Evolutionary conservation across 177 flowering plant genomes (phyloP), one percentile per base, ranked within the genome.

Genomic region (Tripterygium wilfordii): DNA sequence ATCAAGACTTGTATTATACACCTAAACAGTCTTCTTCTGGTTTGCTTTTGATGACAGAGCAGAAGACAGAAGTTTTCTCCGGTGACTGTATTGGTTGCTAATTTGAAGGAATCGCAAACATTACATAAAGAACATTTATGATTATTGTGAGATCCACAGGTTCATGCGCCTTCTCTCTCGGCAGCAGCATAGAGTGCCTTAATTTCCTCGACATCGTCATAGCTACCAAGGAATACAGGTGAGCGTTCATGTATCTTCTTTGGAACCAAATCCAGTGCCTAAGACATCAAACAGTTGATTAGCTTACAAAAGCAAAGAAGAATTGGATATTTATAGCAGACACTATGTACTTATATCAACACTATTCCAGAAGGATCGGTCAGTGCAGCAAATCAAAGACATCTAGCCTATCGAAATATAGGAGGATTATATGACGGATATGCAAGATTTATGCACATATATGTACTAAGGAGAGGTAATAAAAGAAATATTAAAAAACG

Each of bases 171-270:
- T n/a, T n/a, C n/a, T n/a, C n/a, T n/a, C n/a, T n/a, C n/a, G n/a
- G n/a, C 86, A 47, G 87, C 83, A 51, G 92, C 95, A 65, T 86
- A 86, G 25, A 86, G 82, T 17, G 73, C 82, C 63, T 88, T 92
- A 73, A 92, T 82, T 62, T 88, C 94, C 54, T 88, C 96, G 25
- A 92, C 83, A 56, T 92, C 96, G 37, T 92, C 94, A 47, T 82
- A 88, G 76, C 98, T 88, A 21, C 98, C 98, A 19, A 92, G 89
- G 60, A 92, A 88, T 52, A 92, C 80, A 3, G 98, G 96, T n/a
- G 96, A 92, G 5, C 98, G 74, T 53, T 92, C 88, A 36, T 92
- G 99, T 40, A 92, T 84, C 59, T 75, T 74, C 57, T 57, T 66
- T 3, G 96, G 99, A 57, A 84, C 67, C 76, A 92, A 66, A 65